Evolutionary conservation across 257 asterid species (phyloP).

Genomic region (Orobanche coerulescens): DNA sequence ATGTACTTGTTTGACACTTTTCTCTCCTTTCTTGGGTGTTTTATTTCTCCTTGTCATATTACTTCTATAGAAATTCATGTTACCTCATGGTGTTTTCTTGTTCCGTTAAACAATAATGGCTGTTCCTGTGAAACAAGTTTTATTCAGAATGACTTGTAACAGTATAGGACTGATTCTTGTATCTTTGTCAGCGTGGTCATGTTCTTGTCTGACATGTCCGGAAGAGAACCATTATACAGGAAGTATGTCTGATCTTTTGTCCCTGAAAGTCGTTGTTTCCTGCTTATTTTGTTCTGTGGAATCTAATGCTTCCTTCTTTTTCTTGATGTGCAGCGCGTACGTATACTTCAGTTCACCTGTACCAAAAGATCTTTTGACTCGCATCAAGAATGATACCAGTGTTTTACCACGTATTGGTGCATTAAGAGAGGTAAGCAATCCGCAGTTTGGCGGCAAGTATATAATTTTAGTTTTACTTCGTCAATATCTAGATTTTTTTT

Average conservation of each 20-base stretch:
- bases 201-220: constrained; percentile 99
- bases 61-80: neutral
- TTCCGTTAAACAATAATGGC: neutral
- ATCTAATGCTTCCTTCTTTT: constrained; percentile 18
- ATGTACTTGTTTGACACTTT: neutral
- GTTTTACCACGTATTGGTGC: constrained; percentile 98
- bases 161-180: constrained; percentile 34
- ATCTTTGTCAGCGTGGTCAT: constrained; percentile 66
- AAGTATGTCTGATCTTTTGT: constrained; percentile 43
- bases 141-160: constrained; percentile 11
- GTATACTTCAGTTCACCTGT: constrained; percentile 83
- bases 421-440: constrained; percentile 63
- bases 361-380: constrained; percentile 65
- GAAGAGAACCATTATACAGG: constrained; percentile 95
- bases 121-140: constrained; percentile 12
- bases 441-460: constrained; percentile 16
- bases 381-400: constrained; percentile 83
- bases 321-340: constrained; percentile 62
- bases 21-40: neutral
- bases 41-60: neutral
- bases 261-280: neutral
- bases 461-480: constrained; percentile 3
- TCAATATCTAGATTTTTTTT: neutral
- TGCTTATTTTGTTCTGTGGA: constrained; percentile 8
- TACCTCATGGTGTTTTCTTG: neutral